Base-by-base conservation (phyloP, 441 rosid genomes). In the Populus tomentosa region DNA sequence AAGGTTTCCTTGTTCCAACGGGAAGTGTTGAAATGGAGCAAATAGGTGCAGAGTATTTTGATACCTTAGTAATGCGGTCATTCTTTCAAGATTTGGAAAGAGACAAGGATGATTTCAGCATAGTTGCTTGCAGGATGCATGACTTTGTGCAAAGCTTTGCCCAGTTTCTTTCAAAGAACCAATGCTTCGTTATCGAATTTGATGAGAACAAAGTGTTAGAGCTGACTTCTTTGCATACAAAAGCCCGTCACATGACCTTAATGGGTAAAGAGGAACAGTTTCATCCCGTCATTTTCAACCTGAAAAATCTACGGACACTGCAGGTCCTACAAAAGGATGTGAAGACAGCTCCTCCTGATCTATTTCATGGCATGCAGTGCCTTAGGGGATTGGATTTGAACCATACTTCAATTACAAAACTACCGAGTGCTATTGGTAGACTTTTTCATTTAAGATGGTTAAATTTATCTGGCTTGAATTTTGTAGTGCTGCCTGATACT, bases 81-180 rank as follows among this genome's bases (percentile, higher is more conserved):
- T 79, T 81, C 32, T 84, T 84, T 20, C 84, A 84, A 69, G 84
- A 71, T 63, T 68, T 76, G 53, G 50, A 69, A 21, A 56, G 28
- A 33, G 76, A 36, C 20, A 1, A 6, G 1, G 33, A 33, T 38
- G 69, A 63, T 10, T 24, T n/a, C 4, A n/a, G 26, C 6, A 69
- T 42, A 36, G 7, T 69, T 11, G 56, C 6, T 69, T 84, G 74
- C 46, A 79, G 77, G 63, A 77, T 81, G 70, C 84, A 84, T 69
- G 81, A 80, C 38, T 67, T 79, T 61, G 83, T 77, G 9, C 77
- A 77, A 77, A 84, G 81, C 33, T 81, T 81, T 73, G 75, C 74
- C 1, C 76, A 24, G 21, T 69, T 75, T 62, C 78, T 84, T 10
- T 5, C 73, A 24, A 78, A 67, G 72, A 78, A 67, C 8, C 68